These are phyloP conservation scores for Teunomyces kruisii DNA, from an alignment of 805 yeast genomes.

Conservation along the genomic window DNA sequence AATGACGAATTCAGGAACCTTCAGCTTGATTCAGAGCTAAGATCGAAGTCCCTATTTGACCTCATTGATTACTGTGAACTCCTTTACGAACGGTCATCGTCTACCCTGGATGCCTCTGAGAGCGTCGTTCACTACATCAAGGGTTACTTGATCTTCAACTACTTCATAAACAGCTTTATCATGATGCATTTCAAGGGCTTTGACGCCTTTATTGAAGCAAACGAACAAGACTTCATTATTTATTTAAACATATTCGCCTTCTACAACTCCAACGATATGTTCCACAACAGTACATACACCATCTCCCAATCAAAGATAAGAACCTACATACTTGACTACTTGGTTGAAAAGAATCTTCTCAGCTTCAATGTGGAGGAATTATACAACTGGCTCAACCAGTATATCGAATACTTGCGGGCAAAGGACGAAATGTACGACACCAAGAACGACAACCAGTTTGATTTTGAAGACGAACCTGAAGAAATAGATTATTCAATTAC, in stretches of 20 bases:
- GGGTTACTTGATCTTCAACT: slow-evolving; percentile 42
- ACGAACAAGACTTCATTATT: slow-evolving; percentile 40
- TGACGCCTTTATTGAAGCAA: slow-evolving; percentile 35
- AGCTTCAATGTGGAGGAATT: slow-evolving; percentile 36
- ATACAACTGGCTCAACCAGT: slow-evolving; percentile 39
- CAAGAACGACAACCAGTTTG: not conserved
- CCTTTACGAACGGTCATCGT: slow-evolving; percentile 32
- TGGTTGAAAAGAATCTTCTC: slow-evolving; percentile 28
- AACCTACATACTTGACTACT: slow-evolving; percentile 25
- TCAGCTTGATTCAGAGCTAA: slow-evolving; percentile 31
- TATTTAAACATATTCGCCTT: slow-evolving; percentile 43
- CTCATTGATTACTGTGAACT: slow-evolving; percentile 40
- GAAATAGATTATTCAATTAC: no score
- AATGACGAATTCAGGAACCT: slow-evolving; percentile 36
- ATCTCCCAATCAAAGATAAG: slow-evolving; percentile 22
- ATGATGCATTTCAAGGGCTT: slow-evolving; percentile 45
- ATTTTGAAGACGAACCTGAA: not conserved
- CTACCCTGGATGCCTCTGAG: slow-evolving; percentile 2
- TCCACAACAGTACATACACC: slow-evolving; percentile 18
- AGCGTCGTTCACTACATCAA: slow-evolving; percentile 23
- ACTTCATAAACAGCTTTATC: slow-evolving; percentile 42
- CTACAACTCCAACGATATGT: slow-evolving; percentile 30
- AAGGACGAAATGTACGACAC: slow-evolving; percentile 17
- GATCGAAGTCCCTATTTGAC: slow-evolving; percentile 38
- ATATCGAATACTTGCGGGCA: slow-evolving; percentile 35